Percentiles rank a stretch among this genome's conserved stretches.
phyloP scores from a whole-genome alignment of 2,329 filamentous ascomycete genomes.

The Neurospora sp. region DNA sequence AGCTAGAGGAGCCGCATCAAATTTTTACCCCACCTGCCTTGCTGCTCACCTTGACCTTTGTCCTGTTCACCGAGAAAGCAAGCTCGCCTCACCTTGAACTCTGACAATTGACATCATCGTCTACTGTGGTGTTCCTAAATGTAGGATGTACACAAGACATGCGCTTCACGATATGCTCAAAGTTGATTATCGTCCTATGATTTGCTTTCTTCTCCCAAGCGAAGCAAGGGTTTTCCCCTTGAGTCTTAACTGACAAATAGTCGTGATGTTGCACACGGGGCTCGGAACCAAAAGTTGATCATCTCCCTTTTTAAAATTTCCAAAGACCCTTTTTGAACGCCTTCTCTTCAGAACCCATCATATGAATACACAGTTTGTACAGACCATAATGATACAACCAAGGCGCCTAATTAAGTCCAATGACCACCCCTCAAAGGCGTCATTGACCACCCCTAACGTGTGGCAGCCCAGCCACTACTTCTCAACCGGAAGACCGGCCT shows the following conservation, averaged over 20 bases:
- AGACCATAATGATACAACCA: slow-evolving; percentile 1
- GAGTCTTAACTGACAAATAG: too few species aligned
- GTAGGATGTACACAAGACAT: not conserved
- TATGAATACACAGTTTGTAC: not conserved
- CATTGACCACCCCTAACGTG: not conserved
- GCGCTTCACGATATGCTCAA: not conserved
- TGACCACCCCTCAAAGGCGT: not conserved
- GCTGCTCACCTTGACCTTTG: not conserved
- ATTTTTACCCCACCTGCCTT: not conserved
- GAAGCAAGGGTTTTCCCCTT: too few species aligned
- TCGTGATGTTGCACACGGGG: not conserved
- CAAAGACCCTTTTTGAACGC: not conserved
- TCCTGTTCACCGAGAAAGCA: not conserved
- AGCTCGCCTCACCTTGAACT: not conserved
- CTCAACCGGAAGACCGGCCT: slow-evolving; percentile 33
- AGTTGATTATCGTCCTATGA: not conserved
- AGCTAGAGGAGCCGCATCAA: not conserved
- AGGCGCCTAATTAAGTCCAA: not conserved
- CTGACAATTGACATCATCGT: not conserved
- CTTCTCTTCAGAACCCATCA: not conserved
- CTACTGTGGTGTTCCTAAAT: not conserved
- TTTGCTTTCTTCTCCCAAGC: not conserved
- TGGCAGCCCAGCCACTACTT: slow-evolving; percentile 5
- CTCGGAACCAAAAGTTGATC: not conserved
- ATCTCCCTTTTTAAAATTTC: not conserved